Percentiles rank a stretch among this genome's conserved stretches.
phyloP scores from a whole-genome alignment of 2,329 filamentous ascomycete genomes.

The Claviceps pazoutovae region DNA sequence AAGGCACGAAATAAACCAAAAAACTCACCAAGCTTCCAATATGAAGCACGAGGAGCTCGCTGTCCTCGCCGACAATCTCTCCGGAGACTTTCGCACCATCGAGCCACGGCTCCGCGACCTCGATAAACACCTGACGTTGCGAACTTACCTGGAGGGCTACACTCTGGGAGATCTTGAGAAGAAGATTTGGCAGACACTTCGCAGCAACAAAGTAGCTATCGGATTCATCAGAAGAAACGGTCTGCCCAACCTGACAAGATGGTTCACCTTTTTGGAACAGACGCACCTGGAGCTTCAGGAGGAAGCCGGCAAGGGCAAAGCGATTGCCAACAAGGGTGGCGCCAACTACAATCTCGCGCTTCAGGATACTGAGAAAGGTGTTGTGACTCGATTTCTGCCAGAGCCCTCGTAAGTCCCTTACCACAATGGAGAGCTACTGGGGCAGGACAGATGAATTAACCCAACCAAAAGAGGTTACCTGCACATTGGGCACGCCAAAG shows the following conservation, averaged over 20 bases:
- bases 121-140: constrained; percentile 75
- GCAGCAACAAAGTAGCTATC: constrained; percentile 71
- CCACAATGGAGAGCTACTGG: neutral
- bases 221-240: constrained; percentile 67
- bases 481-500: constrained; percentile 92
- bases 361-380: constrained; percentile 71
- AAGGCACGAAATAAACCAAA: too few relatives aligned
- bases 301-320: constrained; percentile 53
- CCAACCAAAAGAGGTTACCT: constrained; percentile 53
- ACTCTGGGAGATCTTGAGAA: constrained; percentile 61
- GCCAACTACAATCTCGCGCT: constrained; percentile 83
- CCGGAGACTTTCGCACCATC: constrained; percentile 67
- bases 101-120: constrained; percentile 62
- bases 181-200: constrained; percentile 70
- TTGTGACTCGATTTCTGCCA: constrained; percentile 84
- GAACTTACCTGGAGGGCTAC: constrained; percentile 78
- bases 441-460: constrained; percentile 4
- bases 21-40: constrained; percentile 9
- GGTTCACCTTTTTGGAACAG: constrained; percentile 78
- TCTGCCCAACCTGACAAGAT: constrained; percentile 65
- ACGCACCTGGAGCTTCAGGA: constrained; percentile 62
- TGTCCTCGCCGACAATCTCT: constrained; percentile 34
- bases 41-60: constrained; percentile 47
- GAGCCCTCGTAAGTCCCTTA: constrained; percentile 61
- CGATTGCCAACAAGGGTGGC: constrained; percentile 64